These are phyloP conservation scores for Globisporangium iwayamae DNA, from an alignment of 352 stramenopile genomes.

Conservation along the genomic window DNA sequence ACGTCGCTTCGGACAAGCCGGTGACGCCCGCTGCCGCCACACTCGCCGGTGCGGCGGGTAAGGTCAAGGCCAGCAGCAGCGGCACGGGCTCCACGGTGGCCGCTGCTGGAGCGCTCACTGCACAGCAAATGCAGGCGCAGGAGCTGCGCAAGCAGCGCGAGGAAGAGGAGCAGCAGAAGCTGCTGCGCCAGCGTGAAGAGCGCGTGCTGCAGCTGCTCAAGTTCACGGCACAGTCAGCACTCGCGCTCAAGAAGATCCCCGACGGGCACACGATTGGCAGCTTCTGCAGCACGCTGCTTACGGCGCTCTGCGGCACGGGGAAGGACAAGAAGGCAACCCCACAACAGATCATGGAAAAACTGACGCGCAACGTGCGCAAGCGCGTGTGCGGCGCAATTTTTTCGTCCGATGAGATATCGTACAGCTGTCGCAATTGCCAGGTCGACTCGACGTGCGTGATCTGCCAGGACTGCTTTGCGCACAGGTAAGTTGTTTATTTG, in stretches of 20 bases:
- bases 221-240: slow-evolving; percentile 42
- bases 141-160: slow-evolving; percentile 24
- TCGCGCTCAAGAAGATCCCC: slow-evolving; percentile 24
- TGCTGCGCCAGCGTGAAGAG: slow-evolving; percentile 37
- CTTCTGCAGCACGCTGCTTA: slow-evolving; percentile 53
- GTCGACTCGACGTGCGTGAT: slow-evolving; percentile 83
- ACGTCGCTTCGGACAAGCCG: slow-evolving; percentile 29
- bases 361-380: slow-evolving; percentile 58
- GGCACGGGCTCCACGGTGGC: slow-evolving; percentile 1
- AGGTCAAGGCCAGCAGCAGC: slow-evolving; percentile 21
- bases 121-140: slow-evolving; percentile 21
- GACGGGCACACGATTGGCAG: slow-evolving; percentile 16
- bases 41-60: slow-evolving; percentile 2
- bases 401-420: slow-evolving; percentile 80
- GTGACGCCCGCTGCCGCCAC: slow-evolving; percentile 19
- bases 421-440: slow-evolving; percentile 87
- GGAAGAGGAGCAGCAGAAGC: slow-evolving; percentile 24
- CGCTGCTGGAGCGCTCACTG: background rate
- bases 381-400: slow-evolving; percentile 85
- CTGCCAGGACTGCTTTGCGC: slow-evolving; percentile 84
- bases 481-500: slow-evolving; percentile 38
- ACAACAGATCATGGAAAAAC: slow-evolving; percentile 57
- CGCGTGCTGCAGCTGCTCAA: slow-evolving; percentile 39
- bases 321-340: slow-evolving; percentile 50
- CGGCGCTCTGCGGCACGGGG: slow-evolving; percentile 35